Conservation (phyloP, 1,284 basidiomycete species). For the Puccinia triticina region DNA sequence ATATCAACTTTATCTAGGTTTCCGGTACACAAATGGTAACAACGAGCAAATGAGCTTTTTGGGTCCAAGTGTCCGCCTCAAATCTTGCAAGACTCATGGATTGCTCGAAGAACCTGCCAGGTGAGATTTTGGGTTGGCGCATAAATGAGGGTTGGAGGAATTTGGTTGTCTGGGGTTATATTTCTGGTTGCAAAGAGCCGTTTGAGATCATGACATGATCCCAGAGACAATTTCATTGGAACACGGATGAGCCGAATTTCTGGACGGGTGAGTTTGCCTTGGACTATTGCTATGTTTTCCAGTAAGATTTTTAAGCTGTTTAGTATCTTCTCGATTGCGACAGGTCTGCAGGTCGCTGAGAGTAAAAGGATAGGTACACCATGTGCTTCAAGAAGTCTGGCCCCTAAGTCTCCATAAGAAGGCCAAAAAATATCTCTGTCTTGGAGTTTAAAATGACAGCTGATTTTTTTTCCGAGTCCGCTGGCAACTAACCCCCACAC, state of each 20-base stretch:
- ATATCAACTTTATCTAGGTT: neutral
- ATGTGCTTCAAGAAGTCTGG: neutral
- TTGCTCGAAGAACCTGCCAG: neutral
- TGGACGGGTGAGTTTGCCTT: slow-evolving; percentile 12
- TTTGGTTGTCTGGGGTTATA: neutral
- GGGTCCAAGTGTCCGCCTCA: neutral
- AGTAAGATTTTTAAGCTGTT: neutral
- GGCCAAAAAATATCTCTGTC: no score
- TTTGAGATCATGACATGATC: neutral
- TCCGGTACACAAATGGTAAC: neutral
- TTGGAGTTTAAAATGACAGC: no score
- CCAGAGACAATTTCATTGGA: neutral
- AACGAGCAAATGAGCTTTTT: neutral
- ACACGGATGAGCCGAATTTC: slow-evolving; percentile 17
- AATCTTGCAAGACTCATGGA: neutral
- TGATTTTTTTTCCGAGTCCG: no score
- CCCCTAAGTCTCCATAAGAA: no score
- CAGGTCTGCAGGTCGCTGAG: slow-evolving; percentile 38
- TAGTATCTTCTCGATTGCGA: neutral
- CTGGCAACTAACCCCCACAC: no score
- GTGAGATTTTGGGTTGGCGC: neutral
- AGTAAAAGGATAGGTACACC: slow-evolving; percentile 13
- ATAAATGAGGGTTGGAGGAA: neutral
- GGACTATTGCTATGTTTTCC: neutral
- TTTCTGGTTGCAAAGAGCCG: neutral